Percentiles rank a stretch among this genome's conserved stretches.
Conservation (phyloP, 345 rosid species). For the Ceriops tagal region DNA sequence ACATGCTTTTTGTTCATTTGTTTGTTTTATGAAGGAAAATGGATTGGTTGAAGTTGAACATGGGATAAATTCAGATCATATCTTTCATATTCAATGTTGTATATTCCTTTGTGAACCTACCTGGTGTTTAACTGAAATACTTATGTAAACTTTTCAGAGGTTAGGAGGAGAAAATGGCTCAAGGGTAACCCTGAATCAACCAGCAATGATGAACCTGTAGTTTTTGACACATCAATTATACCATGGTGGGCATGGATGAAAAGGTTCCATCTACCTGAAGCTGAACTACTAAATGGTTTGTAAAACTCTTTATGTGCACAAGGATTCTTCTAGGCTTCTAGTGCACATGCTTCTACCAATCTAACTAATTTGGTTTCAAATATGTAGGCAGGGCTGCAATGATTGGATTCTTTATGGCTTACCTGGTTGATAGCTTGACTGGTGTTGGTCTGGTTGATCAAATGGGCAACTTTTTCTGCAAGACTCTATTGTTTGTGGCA, state of each 20-base stretch:
- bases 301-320: constrained; percentile 1
- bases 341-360: not conserved
- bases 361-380: constrained; percentile 8
- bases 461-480: constrained; percentile 95
- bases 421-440: constrained; percentile 87
- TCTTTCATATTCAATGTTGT: not conserved
- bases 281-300: constrained; percentile 81
- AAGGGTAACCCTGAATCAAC: constrained; percentile 74
- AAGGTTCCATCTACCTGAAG: constrained; percentile 91
- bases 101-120: not conserved
- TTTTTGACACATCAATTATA: constrained; percentile 77
- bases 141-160: constrained; percentile 52
- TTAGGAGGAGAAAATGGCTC: constrained; percentile 84
- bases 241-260: constrained; percentile 99
- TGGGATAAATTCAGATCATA: not conserved
- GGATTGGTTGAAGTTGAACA: constrained; percentile 2
- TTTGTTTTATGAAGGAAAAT: not conserved
- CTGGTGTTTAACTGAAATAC: constrained; percentile 1
- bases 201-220: constrained; percentile 66
- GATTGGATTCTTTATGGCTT: constrained; percentile 98
- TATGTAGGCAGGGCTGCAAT: constrained; percentile 87
- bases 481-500: constrained; percentile 78
- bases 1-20: not conserved
- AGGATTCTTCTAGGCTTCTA: not conserved
- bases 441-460: constrained; percentile 96